A percentile compares a stretch with the other conserved stretches of the same genome.
phyloP scores from a whole-genome alignment of 257 asterid genomes.

The Voacanga thouarsii region DNA sequence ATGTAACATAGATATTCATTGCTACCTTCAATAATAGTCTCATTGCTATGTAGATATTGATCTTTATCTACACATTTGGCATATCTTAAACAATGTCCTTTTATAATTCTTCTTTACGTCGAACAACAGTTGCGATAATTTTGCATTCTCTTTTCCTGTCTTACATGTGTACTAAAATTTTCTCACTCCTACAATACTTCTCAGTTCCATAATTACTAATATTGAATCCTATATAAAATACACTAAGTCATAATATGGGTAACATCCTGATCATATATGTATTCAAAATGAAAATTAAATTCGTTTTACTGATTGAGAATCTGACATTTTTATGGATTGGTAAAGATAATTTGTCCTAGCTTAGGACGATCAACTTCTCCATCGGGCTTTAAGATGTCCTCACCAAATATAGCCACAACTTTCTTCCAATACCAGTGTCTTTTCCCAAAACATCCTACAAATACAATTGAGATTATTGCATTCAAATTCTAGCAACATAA shows the following conservation, averaged over 20 bases:
- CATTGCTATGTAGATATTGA: not conserved
- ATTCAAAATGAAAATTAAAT: not conserved
- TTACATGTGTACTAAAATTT: not conserved
- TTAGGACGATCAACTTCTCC: conserved; percentile 90
- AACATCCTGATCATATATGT: not conserved
- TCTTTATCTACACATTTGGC: not conserved
- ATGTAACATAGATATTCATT: not conserved
- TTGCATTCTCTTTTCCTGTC: not conserved
- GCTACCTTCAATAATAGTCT: not conserved
- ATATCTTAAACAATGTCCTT: not conserved
- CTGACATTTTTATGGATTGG: conserved; percentile 69
- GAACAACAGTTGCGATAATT: not conserved
- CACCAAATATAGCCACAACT: conserved; percentile 77
- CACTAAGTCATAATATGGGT: not conserved
- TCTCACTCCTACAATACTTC: not conserved
- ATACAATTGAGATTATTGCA: not conserved
- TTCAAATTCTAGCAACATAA: not conserved
- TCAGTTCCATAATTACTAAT: not conserved
- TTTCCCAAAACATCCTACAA: conserved; percentile 61
- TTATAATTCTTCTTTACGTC: not conserved
- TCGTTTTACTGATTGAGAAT: conserved; percentile 67
- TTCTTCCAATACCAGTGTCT: conserved; percentile 84
- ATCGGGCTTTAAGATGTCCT: conserved; percentile 55
- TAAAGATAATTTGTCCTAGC: conserved; percentile 76
- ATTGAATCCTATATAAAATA: not conserved